phyloP scores from a whole-genome alignment of 371 early-diverging fungal species.

The Mortierella sp. region DNA sequence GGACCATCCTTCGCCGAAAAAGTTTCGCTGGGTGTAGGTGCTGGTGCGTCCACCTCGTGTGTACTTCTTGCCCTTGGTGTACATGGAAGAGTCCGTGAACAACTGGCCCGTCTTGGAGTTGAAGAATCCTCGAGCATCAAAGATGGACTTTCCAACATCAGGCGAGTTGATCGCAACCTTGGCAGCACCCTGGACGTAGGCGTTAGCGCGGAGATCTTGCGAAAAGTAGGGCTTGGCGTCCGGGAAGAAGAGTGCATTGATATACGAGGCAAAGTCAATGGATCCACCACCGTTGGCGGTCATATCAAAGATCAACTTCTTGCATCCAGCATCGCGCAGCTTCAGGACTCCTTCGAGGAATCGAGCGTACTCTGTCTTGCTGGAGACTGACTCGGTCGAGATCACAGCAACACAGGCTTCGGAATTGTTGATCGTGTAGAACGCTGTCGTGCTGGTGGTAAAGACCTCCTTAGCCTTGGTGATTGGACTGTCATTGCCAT shows the following conservation, averaged over 20 bases:
- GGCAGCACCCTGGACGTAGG: constrained; percentile 12
- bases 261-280: constrained; percentile 29
- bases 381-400: constrained; percentile 13
- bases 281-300: constrained; percentile 37
- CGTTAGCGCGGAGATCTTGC: constrained; percentile 20
- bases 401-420: constrained; percentile 33
- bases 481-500: background rate
- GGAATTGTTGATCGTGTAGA: constrained; percentile 23
- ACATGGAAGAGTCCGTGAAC: constrained; percentile 28
- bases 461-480: constrained; percentile 14
- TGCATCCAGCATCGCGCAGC: constrained; percentile 29
- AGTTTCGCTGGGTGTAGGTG: constrained; percentile 20
- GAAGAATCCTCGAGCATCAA: constrained; percentile 29
- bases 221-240: constrained; percentile 23
- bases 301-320: constrained; percentile 39
- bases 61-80: constrained; percentile 16
- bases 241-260: constrained; percentile 38
- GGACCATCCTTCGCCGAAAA: constrained; percentile 15
- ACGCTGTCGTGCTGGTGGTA: constrained; percentile 15
- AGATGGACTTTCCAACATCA: constrained; percentile 6
- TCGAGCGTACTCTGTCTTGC: constrained; percentile 3
- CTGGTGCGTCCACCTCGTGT: constrained; percentile 19
- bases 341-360: constrained; percentile 29
- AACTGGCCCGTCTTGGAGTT: constrained; percentile 5
- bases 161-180: constrained; percentile 5